These are phyloP conservation scores for Colletotrichum scovillei DNA, from an alignment of 2,329 filamentous ascomycete genomes.

Conservation along the genomic window DNA sequence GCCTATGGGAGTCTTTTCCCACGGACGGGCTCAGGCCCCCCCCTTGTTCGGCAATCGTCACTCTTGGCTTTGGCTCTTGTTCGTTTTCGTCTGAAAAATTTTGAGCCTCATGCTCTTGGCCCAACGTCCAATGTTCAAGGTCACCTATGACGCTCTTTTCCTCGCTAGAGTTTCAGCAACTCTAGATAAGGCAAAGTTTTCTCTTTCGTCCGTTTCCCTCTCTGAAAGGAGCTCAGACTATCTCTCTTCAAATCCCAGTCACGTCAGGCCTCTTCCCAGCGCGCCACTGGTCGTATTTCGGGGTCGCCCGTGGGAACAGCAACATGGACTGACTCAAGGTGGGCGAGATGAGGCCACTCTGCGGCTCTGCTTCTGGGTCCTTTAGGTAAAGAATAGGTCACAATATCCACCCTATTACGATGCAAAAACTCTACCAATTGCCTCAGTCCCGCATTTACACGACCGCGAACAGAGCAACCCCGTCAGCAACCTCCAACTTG, in stretches of 20 bases:
- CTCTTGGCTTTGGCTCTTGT: slow-evolving; percentile 19
- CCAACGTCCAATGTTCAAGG: slow-evolving; percentile 18
- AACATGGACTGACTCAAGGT: slow-evolving; percentile 32
- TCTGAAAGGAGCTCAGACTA: neutral
- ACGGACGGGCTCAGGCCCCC: slow-evolving; percentile 8
- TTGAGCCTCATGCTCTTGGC: slow-evolving; percentile 34
- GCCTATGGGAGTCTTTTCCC: slow-evolving; percentile 7
- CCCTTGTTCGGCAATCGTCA: slow-evolving; percentile 28
- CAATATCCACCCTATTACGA: slow-evolving; percentile 35
- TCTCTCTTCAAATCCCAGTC: neutral
- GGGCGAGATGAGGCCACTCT: slow-evolving; percentile 30
- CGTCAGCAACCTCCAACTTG: neutral
- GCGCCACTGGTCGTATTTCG: slow-evolving; percentile 32
- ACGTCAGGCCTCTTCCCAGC: slow-evolving; percentile 14
- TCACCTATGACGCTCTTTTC: neutral
- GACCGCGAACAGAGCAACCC: neutral
- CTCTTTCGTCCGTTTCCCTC: no score
- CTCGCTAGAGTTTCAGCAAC: neutral
- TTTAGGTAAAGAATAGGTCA: slow-evolving; percentile 32
- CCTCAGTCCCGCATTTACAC: slow-evolving; percentile 23
- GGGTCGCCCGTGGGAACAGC: slow-evolving; percentile 15
- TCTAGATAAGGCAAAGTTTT: neutral
- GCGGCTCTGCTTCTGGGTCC: slow-evolving; percentile 31
- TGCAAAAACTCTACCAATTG: slow-evolving; percentile 29
- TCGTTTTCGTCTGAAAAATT: neutral